Evolutionary conservation across 2,329 filamentous ascomycete species (phyloP), one percentile per base, ranked within the genome.

Genomic region (Penicillium polonicum): DNA sequence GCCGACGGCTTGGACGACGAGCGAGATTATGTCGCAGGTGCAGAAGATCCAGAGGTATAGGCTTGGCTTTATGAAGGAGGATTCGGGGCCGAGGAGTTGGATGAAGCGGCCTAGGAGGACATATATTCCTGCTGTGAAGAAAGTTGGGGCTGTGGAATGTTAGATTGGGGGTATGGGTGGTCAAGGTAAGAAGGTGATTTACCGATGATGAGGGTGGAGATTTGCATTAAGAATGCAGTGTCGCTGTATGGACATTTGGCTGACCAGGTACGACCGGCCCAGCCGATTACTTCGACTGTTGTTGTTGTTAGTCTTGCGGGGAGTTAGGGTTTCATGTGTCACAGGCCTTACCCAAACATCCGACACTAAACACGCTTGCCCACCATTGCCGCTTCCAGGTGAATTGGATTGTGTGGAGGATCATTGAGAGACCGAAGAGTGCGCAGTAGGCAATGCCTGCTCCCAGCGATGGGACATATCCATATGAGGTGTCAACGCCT

Each of bases 1-100:
- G 27, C 83, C 83, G 9, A 79, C 74, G 33, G 81, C 83, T 71
- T 86, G 83, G 35, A 85, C 73, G 56, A 78, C 72, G 35, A 85
- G 80, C 6, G 82, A 84, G 58, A 84, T 55, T 35, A 85, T 56
- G 57, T 85, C 82, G 66, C 77, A 79, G 38, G 79, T 79, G 65
- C 83, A 81, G 66, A 82, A 82, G 60, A 82, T 74, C 68, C 75
- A 77, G 53, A 80, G 74, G 61, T 82, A 82, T 52, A 76, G 69
- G 31, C 66, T 74, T 1, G 80, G 73, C 7, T 69, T 69, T 8
- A 82, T 65, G 31, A 78, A 61, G 35, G 78, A 80, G 52, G 77
- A 79, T 50, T 77, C 59, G 4, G 68, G 72, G 8, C 80, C 80
- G 17, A 80, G 66, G 12, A 75, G 55, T 27, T 71, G 66, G 69